Base-by-base conservation (phyloP, 352 stramenopile species). In the Globisporangium solare region DNA sequence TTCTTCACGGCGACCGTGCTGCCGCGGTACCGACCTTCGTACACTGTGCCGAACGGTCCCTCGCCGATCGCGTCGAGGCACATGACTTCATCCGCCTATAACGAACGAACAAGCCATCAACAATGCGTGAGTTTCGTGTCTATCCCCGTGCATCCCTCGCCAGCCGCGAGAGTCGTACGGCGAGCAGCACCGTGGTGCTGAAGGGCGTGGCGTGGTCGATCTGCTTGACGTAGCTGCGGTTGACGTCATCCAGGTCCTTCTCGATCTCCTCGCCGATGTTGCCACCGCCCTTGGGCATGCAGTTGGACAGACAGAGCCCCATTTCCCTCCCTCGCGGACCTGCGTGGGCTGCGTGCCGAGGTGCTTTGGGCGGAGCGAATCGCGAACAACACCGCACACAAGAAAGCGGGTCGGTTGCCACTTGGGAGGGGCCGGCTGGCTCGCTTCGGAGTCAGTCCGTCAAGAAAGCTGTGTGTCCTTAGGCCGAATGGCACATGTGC, bases 1-100 rank as follows among this genome's bases (percentile, higher is more conserved):
- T 92, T 90, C 69, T 95, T 95, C 40, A 93, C 85, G 18, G 84
- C 85, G 41, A 95, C 85, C 2, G 86, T 76, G 58, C 78, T 91
- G 43, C 85, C 85, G 48, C 85, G 81, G 58, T 95, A 95, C 66
- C 81, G 85, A 49, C 83, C 85, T 60, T 94, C 92, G 68, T 89
- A 92, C 60, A 93, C 87, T 27, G 88, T 75, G 18, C 85, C 83
- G 13, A 78, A 91, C 10, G 84, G 79, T 3, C 85, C 85, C 64
- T 93, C 75, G 17, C 85, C 85, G 57, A 94, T 88, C 37, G 79
- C 79, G 37, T 89, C 73, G 0, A 87, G 70, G 63, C 85, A 93
- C 46, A 87, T 71, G 13, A 94, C 85, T 73, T 94, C 85, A 41
- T 94, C 81, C 51, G 85, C 83, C 83, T 92, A 47, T 12, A 27